Evolutionary conservation across 257 asterid genomes (phyloP).

Genomic region (Fraxinus quadrangulata): DNA sequence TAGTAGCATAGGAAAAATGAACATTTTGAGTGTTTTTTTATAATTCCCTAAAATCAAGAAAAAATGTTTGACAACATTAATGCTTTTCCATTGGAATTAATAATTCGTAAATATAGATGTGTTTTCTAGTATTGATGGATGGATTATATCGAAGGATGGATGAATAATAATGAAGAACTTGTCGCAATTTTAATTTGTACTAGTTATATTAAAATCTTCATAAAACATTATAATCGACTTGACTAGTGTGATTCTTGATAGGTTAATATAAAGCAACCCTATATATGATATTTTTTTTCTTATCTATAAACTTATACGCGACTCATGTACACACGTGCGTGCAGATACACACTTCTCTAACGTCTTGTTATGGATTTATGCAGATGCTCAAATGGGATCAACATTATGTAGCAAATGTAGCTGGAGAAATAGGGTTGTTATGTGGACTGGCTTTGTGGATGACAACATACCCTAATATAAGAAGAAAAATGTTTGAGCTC

Average conservation of each 20-base stretch:
- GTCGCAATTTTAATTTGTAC: background rate
- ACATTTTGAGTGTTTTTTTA: background rate
- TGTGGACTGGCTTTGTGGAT: constrained; percentile 73
- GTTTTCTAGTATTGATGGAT: background rate
- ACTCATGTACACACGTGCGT: background rate
- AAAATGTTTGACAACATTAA: too few relatives aligned
- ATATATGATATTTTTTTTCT: too few relatives aligned
- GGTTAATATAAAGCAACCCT: too few relatives aligned
- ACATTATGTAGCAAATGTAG: constrained; percentile 77
- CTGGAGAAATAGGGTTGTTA: constrained; percentile 77
- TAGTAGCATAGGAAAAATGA: background rate
- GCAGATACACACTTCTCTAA: background rate
- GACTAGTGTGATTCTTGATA: too few relatives aligned
- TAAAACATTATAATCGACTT: too few relatives aligned
- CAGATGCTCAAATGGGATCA: constrained; percentile 86
- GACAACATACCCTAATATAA: constrained; percentile 63
- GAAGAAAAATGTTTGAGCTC: constrained; percentile 81
- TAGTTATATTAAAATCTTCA: background rate
- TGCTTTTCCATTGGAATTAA: too few relatives aligned
- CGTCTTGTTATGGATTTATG: background rate
- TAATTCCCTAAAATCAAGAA: too few relatives aligned
- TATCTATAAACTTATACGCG: background rate
- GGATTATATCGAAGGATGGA: background rate
- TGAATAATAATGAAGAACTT: too few relatives aligned
- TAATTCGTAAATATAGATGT: too few relatives aligned